A percentile compares a stretch with the other conserved stretches of the same genome.
Evolutionary conservation across 768 basidiomycete genomes (phyloP).

Genomic region (Kwoniella botswanensis): DNA sequence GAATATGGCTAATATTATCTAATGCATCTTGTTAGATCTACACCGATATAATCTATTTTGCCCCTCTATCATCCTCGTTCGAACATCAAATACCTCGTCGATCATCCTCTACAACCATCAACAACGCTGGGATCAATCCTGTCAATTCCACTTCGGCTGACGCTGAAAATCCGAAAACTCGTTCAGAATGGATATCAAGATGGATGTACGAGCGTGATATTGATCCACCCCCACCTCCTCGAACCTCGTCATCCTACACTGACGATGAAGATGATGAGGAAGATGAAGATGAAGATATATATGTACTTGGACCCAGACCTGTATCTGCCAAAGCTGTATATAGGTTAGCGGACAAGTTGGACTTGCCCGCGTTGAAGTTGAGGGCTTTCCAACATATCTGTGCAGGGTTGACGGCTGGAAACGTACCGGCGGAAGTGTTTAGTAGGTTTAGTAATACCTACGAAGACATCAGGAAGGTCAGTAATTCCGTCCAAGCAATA

Average conservation of each 20-base stretch:
- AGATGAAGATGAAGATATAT: background rate
- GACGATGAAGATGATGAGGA: conserved; percentile 1
- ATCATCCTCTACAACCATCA: conserved; percentile 31
- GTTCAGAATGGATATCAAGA: conserved; percentile 71
- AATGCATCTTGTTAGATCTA: conserved; percentile 66
- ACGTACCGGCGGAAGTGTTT: conserved; percentile 84
- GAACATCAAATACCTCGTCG: conserved; percentile 61
- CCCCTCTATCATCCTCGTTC: conserved; percentile 72
- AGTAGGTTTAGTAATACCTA: conserved; percentile 82
- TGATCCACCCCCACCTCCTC: conserved; percentile 16
- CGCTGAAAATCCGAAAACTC: conserved; percentile 19
- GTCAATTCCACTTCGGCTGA: conserved; percentile 13
- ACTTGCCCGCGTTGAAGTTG: conserved; percentile 72
- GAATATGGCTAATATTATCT: no score
- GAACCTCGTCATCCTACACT: background rate
- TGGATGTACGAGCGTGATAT: conserved; percentile 64
- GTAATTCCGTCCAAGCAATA: conserved; percentile 12
- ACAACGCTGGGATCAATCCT: conserved; percentile 25
- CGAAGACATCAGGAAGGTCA: conserved; percentile 76
- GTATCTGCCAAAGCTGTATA: conserved; percentile 86
- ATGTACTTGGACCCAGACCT: conserved; percentile 66
- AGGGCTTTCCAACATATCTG: conserved; percentile 81
- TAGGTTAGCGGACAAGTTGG: conserved; percentile 77
- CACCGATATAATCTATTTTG: conserved; percentile 81
- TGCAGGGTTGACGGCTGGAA: conserved; percentile 74